Evolutionary conservation across 371 early-diverging fungal species (phyloP), one percentile per base, ranked within the genome.

Genomic region (Batkoa obscura): DNA sequence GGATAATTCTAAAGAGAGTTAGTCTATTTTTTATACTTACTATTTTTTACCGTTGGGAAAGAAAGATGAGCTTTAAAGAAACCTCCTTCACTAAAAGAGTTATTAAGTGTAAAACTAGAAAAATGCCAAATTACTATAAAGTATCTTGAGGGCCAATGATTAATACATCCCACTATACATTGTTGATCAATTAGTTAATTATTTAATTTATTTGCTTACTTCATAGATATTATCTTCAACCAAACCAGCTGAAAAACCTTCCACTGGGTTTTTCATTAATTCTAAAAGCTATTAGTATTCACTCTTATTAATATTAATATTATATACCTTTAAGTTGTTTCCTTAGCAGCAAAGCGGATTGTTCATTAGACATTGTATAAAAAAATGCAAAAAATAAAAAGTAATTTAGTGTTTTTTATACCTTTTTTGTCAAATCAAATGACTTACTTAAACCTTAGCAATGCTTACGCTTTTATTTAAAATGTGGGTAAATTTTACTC

Each of bases 111-210:
- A 49, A 23, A 49, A 36, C 13, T 36, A 56, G 42, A 13, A 56
- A 5, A 35, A 23, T 15, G 50, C 9, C 9, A 38, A 23, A 31
- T 76, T 75, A 79, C 80, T 88, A 94, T 34, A 84, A 72, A 1
- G 93, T 94, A 56, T 86, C 89, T 55, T 75, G 74, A 42, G 92
- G 90, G 10, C 92, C 92, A 42, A 94, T 79, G 52, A 91, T 84
- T 64, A 89, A 67, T 39, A 94, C 78, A 59, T 92, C 89, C 91
- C 81, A 81, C 79, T 81, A 59, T 42, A 17, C 23, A 53, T 9
- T n/a, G 2, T 47, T 57, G 37, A 39, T 31, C 47, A 36, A 45
- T n/a, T 30, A 37, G 9, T 6, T 17, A 6, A 58, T 17, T 30
- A 46, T 38, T 2, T 23, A 33, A 32, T n/a, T n/a, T n/a, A n/a